A percentile compares a stretch with the other conserved stretches of the same genome.
phyloP scores from a whole-genome alignment of 2,329 filamentous ascomycete species.

The Nemania bipapillata region DNA sequence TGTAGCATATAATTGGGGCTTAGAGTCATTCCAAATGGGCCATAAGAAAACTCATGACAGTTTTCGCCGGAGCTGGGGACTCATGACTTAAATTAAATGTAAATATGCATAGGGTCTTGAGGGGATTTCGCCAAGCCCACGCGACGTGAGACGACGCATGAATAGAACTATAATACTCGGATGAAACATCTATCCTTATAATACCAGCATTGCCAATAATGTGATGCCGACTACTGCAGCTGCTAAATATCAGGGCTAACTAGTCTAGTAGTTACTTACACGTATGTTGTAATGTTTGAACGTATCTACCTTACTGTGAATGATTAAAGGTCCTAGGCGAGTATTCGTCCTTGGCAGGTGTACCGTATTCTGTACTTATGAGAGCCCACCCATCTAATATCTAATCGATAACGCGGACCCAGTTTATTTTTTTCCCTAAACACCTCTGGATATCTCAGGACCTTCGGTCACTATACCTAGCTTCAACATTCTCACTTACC shows the following conservation, averaged over 20 bases:
- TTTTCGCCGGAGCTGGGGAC: slow-evolving; percentile 10
- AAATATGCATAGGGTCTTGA: slow-evolving; percentile 14
- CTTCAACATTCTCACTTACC: slow-evolving; percentile 22
- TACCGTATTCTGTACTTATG: too few species aligned
- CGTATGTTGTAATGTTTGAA: too few species aligned
- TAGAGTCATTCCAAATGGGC: slow-evolving; percentile 17
- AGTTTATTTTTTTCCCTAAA: slow-evolving; percentile 38
- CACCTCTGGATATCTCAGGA: not conserved
- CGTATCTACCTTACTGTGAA: too few species aligned
- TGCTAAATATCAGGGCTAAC: not conserved
- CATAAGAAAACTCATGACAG: slow-evolving; percentile 12
- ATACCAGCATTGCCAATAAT: not conserved
- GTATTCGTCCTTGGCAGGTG: too few species aligned
- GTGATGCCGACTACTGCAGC: not conserved
- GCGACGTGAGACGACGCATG: slow-evolving; percentile 29
- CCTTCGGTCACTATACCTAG: not conserved
- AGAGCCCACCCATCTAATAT: too few species aligned
- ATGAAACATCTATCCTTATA: slow-evolving; percentile 10
- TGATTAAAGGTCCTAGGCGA: too few species aligned
- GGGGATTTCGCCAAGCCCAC: not conserved
- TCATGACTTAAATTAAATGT: slow-evolving; percentile 16
- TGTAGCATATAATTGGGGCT: slow-evolving; percentile 25
- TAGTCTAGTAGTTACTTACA: not conserved
- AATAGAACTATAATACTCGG: slow-evolving; percentile 28
- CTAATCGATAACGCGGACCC: slow-evolving; percentile 37